A percentile compares a stretch with the other conserved stretches of the same genome.
phyloP scores from a whole-genome alignment of 2,329 filamentous ascomycete species.

The Dothiorella sarmentorum region DNA sequence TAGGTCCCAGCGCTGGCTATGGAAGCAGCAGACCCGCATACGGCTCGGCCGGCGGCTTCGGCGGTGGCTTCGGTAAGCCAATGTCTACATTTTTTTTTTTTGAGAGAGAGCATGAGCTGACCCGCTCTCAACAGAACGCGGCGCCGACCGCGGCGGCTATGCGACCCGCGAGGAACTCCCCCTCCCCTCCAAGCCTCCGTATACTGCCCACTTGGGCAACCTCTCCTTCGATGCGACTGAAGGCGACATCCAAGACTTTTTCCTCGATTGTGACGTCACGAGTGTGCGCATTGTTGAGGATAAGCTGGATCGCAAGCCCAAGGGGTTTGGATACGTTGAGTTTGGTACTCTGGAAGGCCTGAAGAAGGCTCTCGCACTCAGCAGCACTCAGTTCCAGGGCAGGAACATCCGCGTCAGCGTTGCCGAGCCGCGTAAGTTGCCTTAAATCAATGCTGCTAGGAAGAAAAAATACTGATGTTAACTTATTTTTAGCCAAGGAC shows the following conservation, averaged over 20 bases:
- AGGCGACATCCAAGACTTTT: conserved; percentile 80
- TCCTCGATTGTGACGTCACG: conserved; percentile 77
- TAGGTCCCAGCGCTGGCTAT: conserved; percentile 45
- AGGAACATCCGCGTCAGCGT: conserved; percentile 90
- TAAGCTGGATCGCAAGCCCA: conserved; percentile 86
- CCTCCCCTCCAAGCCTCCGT: conserved; percentile 88
- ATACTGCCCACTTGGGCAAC: conserved; percentile 93
- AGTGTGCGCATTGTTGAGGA: conserved; percentile 97
- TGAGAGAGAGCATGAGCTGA: conserved; percentile 23
- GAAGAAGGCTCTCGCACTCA: conserved; percentile 82
- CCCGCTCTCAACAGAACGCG: conserved; percentile 16
- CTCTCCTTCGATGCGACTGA: conserved; percentile 90
- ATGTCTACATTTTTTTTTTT: too few species aligned
- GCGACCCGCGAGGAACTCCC: conserved; percentile 72
- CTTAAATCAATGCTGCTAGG: neutral
- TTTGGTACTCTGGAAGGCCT: conserved; percentile 84
- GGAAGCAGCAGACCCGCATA: conserved; percentile 48
- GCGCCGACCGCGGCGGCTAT: conserved; percentile 41
- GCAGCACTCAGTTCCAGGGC: conserved; percentile 79
- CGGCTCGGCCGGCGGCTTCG: conserved; percentile 38
- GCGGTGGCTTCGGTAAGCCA: conserved; percentile 21
- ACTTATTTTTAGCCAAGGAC: conserved; percentile 69
- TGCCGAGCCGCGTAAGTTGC: conserved; percentile 89
- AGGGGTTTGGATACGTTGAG: conserved; percentile 97
- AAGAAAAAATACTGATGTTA: neutral